Evolutionary conservation across 768 basidiomycete genomes (phyloP).

Genomic region (Mycena crocata): DNA sequence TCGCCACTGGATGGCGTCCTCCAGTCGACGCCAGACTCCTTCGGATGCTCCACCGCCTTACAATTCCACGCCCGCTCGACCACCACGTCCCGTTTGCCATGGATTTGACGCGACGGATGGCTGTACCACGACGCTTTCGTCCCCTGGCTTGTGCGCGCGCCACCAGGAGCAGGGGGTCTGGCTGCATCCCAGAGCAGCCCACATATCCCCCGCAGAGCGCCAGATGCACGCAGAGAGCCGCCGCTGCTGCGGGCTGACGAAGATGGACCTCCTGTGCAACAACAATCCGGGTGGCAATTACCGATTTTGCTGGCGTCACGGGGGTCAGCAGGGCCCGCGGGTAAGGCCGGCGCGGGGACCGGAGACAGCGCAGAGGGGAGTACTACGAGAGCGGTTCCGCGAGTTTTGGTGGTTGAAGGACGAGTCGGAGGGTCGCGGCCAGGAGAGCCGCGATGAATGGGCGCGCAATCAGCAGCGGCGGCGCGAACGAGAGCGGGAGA

Average conservation of each 20-base stretch:
- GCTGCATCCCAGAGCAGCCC: neutral
- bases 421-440: neutral
- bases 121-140: neutral
- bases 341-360: neutral
- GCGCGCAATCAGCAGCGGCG: neutral
- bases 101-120: neutral
- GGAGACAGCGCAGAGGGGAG: conserved; percentile 10
- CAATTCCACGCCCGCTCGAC: neutral
- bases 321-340: neutral
- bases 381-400: conserved; percentile 3
- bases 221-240: conserved; percentile 7
- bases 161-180: conserved; percentile 21
- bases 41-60: neutral
- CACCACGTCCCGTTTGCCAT: neutral
- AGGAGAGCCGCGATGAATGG: neutral
- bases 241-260: conserved; percentile 23
- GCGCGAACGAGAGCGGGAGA: neutral
- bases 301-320: conserved; percentile 10
- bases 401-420: conserved; percentile 1
- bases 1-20: neutral
- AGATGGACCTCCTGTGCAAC: conserved; percentile 15
- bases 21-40: neutral
- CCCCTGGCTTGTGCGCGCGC: conserved; percentile 1
- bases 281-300: conserved; percentile 12
- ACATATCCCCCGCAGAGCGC: conserved; percentile 6